Evolutionary conservation across 2,329 filamentous ascomycete species (phyloP).

Genomic region (Coniochaeta prunicola): DNA sequence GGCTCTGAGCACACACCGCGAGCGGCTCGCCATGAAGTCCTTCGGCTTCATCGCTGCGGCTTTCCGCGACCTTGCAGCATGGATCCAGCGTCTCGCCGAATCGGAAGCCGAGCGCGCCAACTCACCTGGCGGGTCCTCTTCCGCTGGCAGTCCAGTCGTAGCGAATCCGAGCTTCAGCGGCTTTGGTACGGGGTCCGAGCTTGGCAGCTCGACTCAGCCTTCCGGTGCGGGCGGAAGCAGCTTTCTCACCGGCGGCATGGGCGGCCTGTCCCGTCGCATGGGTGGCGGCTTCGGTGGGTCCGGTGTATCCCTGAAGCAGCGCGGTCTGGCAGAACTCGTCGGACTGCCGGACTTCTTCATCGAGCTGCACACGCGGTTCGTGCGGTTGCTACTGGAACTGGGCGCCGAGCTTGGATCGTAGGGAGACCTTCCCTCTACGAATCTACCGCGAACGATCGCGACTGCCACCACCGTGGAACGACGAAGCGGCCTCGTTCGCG

Average conservation of each 20-base stretch:
- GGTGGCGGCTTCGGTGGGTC: slow-evolving; percentile 45
- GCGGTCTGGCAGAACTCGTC: slow-evolving; percentile 58
- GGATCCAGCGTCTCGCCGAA: slow-evolving; percentile 60
- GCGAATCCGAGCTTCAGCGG: slow-evolving; percentile 33
- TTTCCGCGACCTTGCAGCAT: slow-evolving; percentile 56
- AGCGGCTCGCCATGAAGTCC: slow-evolving; percentile 58
- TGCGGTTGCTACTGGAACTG: slow-evolving; percentile 53
- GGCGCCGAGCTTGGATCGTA: slow-evolving; percentile 45
- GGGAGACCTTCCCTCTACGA: background rate
- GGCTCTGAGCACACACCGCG: slow-evolving; percentile 57
- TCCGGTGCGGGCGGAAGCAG: slow-evolving; percentile 38
- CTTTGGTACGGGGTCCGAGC: slow-evolving; percentile 17
- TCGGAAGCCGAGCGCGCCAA: slow-evolving; percentile 51
- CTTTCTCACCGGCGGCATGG: slow-evolving; percentile 45
- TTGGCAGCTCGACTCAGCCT: slow-evolving; percentile 11
- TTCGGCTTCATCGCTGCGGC: slow-evolving; percentile 55
- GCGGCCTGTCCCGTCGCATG: slow-evolving; percentile 51
- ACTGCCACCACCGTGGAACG: background rate
- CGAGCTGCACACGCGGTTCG: slow-evolving; percentile 57
- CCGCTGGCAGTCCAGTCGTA: slow-evolving; percentile 27
- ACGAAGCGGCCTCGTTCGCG: background rate
- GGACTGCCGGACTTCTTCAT: slow-evolving; percentile 63
- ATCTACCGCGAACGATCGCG: too few species aligned
- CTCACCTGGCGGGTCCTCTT: slow-evolving; percentile 14
- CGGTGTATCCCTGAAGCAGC: slow-evolving; percentile 47